A percentile compares a stretch with the other conserved stretches of the same genome.
Conservation (phyloP, 768 basidiomycete genomes). For the Termitomyces sp. region DNA sequence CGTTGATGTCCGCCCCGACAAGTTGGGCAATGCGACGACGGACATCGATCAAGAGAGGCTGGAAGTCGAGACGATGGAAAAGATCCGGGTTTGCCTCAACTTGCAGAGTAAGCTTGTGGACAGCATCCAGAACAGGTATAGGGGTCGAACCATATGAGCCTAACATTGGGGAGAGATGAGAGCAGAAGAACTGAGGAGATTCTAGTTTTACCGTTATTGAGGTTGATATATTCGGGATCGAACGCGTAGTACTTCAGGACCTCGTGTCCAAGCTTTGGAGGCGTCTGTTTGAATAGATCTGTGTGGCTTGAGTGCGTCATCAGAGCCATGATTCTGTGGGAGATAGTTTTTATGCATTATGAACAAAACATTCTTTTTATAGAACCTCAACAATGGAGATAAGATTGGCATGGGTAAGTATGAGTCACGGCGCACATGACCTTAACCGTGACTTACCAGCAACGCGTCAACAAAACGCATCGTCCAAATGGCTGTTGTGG, state of each 20-base stretch:
- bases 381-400: not conserved
- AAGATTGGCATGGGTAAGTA: not conserved
- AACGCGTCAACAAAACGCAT: not conserved
- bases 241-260: constrained; percentile 50
- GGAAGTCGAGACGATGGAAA: constrained; percentile 32
- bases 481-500: too few relatives aligned
- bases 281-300: constrained; percentile 20
- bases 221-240: constrained; percentile 52
- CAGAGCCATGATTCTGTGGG: not conserved
- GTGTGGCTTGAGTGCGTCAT: not conserved
- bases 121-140: constrained; percentile 35
- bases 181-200: constrained; percentile 20
- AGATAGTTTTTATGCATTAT: not conserved
- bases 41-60: constrained; percentile 24
- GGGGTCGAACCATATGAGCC: constrained; percentile 50
- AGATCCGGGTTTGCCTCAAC: constrained; percentile 47
- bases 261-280: constrained; percentile 48
- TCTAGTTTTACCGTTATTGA: constrained; percentile 51
- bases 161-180: constrained; percentile 19
- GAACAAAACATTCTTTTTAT: not conserved
- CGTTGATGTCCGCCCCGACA: constrained; percentile 38
- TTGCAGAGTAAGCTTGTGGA: constrained; percentile 25
- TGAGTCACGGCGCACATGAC: not conserved
- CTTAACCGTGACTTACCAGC: not conserved
- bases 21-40: constrained; percentile 43